Percentiles rank a stretch among this genome's conserved stretches.
Evolutionary conservation across 176 grass and related monocot species (phyloP).

Genomic region (Raddia guianensis): DNA sequence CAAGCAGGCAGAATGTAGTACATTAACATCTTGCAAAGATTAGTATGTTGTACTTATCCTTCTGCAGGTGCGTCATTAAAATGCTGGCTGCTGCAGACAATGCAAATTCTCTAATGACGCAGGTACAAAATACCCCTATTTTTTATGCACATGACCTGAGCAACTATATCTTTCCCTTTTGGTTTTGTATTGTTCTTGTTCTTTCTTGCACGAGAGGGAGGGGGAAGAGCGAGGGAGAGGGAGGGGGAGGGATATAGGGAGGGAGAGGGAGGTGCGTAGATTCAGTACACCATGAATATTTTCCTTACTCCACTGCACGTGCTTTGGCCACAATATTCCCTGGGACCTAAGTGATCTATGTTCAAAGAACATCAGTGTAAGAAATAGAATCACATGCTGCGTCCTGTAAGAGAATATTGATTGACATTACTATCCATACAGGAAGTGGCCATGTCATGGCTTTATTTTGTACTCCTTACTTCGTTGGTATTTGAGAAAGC

Average conservation of each 20-base stretch:
- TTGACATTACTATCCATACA: constrained; percentile 1
- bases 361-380: background rate
- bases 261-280: background rate
- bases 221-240: background rate
- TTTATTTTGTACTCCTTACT: constrained; percentile 12
- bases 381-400: constrained; percentile 25
- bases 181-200: background rate
- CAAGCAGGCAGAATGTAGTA: background rate
- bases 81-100: background rate
- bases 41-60: constrained; percentile 1
- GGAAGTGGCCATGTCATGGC: constrained; percentile 16
- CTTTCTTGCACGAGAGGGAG: too few species aligned
- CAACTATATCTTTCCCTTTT: background rate
- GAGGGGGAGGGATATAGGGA: background rate
- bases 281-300: background rate
- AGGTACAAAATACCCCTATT: background rate
- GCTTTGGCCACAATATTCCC: constrained; percentile 1
- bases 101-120: background rate
- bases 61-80: background rate
- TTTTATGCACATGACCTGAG: background rate
- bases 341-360: background rate
- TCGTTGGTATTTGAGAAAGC: background rate
- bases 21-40: background rate
- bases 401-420: background rate
- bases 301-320: constrained; percentile 2